These are phyloP conservation scores for Rhododendron vialii DNA, from an alignment of 148 eudicot genomes.

Conservation along the genomic window DNA sequence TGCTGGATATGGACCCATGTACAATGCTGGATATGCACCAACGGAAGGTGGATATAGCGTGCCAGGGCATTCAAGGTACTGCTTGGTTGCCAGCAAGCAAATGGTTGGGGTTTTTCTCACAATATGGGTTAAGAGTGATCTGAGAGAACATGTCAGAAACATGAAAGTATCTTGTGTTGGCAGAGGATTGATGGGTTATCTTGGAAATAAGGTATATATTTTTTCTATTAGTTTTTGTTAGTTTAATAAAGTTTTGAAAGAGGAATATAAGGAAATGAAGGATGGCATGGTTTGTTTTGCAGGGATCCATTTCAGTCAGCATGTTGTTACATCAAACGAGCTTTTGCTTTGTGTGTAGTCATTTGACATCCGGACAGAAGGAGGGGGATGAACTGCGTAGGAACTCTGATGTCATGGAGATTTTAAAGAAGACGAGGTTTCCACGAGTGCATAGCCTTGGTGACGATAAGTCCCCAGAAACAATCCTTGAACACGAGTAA, in stretches of 20 bases:
- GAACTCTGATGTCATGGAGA: slow-evolving; percentile 92
- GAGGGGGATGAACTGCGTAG: slow-evolving; percentile 93
- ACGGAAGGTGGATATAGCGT: slow-evolving; percentile 43
- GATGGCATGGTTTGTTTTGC: slow-evolving; percentile 12
- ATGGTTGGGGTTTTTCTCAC: slow-evolving; percentile 93
- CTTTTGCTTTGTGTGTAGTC: slow-evolving; percentile 93
- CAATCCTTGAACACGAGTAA: slow-evolving; percentile 92
- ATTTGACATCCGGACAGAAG: slow-evolving; percentile 92
- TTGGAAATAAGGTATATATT: slow-evolving; percentile 84
- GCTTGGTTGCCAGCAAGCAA: slow-evolving; percentile 85
- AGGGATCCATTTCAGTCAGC: slow-evolving; percentile 97
- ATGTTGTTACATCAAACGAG: slow-evolving; percentile 92
- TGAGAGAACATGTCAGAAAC: slow-evolving; percentile 76
- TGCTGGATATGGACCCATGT: slow-evolving; percentile 31
- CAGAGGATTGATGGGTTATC: slow-evolving; percentile 96
- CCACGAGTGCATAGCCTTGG: slow-evolving; percentile 54
- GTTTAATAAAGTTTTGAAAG: background rate
- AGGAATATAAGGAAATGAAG: background rate
- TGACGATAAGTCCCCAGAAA: slow-evolving; percentile 85
- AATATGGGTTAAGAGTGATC: slow-evolving; percentile 81
- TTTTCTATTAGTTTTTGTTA: background rate
- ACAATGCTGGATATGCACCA: slow-evolving; percentile 38
- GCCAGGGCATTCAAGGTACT: slow-evolving; percentile 54
- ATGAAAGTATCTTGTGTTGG: slow-evolving; percentile 93
- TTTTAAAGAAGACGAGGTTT: slow-evolving; percentile 85